Evolutionary conservation across 1,284 basidiomycete species (phyloP).

Genomic region (Meripilus lineatus): DNA sequence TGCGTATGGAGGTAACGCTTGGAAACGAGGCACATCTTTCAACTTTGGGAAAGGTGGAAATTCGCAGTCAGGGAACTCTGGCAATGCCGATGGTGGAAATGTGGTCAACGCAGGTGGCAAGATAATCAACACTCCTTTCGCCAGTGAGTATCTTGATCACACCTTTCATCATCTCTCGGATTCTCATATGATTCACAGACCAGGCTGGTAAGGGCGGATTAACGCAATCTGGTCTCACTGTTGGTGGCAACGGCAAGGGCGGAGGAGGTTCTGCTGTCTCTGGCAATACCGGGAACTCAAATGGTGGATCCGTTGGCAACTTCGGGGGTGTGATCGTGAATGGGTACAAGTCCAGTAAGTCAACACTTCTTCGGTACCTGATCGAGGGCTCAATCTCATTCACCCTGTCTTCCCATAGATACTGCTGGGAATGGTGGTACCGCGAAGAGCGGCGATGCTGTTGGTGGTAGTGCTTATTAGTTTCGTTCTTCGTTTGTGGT

Average conservation of each 20-base stretch:
- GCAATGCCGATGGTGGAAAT: no score
- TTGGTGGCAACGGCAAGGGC: neutral
- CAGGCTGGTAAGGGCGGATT: slow-evolving; percentile 8
- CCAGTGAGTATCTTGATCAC: neutral
- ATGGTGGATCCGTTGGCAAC: no score
- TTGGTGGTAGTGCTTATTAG: slow-evolving; percentile 1
- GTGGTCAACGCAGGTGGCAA: slow-evolving; percentile 6
- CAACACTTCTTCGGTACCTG: no score
- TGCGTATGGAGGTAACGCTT: slow-evolving; percentile 6
- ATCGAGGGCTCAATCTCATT: no score
- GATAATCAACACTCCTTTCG: no score
- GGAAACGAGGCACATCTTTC: slow-evolving; percentile 2
- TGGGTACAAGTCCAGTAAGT: no score
- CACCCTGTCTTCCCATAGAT: slow-evolving; percentile 1
- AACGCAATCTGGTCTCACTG: slow-evolving; percentile 2
- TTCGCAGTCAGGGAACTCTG: slow-evolving; percentile 5
- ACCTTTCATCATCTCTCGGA: neutral
- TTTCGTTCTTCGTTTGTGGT: neutral
- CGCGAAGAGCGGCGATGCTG: slow-evolving; percentile 1
- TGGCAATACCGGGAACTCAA: no score
- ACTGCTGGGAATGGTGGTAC: slow-evolving; percentile 1
- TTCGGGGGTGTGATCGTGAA: slow-evolving; percentile 2
- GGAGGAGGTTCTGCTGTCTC: no score
- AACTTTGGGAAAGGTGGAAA: slow-evolving; percentile 3
- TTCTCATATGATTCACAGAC: neutral